A percentile compares a stretch with the other conserved stretches of the same genome.
Conservation (phyloP, 2,329 filamentous ascomycete species). For the Aspergillus chevalieri region DNA sequence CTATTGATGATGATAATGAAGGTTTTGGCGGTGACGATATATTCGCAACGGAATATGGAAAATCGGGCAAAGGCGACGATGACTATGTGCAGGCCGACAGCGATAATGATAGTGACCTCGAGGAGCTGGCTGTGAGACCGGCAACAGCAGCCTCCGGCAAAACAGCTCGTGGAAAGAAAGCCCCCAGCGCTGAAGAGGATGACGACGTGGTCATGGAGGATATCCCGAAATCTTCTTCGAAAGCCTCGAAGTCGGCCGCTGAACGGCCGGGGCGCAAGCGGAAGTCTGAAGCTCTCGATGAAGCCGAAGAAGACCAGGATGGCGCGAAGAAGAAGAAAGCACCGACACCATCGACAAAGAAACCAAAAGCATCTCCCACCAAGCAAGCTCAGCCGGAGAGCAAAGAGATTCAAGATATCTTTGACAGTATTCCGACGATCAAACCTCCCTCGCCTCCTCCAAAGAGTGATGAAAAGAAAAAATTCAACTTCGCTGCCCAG, state of each 20-base stretch:
- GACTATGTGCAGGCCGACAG: conserved; percentile 60
- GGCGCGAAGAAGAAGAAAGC: conserved; percentile 52
- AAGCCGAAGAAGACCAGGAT: conserved; percentile 52
- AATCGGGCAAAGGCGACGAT: conserved; percentile 56
- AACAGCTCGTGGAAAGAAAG: conserved; percentile 29
- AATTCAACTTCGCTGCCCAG: conserved; percentile 71
- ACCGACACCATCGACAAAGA: conserved; percentile 31
- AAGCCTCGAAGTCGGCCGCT: conserved; percentile 41
- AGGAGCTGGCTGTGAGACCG: conserved; percentile 57
- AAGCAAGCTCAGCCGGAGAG: conserved; percentile 63
- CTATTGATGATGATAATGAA: conserved; percentile 53
- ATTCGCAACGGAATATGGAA: conserved; percentile 66
- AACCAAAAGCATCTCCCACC: conserved; percentile 55
- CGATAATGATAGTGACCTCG: conserved; percentile 53
- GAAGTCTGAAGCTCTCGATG: conserved; percentile 51
- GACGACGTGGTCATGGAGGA: conserved; percentile 52
- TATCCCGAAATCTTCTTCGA: conserved; percentile 40
- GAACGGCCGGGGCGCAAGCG: conserved; percentile 44
- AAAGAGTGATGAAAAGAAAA: conserved; percentile 58
- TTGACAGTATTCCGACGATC: conserved; percentile 80
- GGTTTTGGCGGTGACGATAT: conserved; percentile 73
- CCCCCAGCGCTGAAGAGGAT: conserved; percentile 27
- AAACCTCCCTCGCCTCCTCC: conserved; percentile 77
- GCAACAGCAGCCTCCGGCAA: conserved; percentile 49
- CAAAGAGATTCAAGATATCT: conserved; percentile 70